These are phyloP conservation scores for Puccinia novopanici DNA, from an alignment of 1,284 basidiomycete genomes.

Conservation along the genomic window DNA sequence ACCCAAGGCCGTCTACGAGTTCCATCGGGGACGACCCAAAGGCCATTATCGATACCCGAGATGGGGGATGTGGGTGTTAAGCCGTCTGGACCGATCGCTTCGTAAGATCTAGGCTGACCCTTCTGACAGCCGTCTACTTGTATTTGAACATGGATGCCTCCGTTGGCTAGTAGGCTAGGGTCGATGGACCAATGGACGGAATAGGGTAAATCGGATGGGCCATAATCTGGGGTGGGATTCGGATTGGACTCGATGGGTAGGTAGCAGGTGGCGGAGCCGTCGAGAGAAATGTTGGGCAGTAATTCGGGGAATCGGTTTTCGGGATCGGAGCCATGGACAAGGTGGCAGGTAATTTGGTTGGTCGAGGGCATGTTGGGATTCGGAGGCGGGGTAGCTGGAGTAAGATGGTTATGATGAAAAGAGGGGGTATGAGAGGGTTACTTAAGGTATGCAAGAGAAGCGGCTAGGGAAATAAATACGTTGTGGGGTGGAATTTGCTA, in stretches of 20 bases:
- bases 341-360: slow-evolving; percentile 31
- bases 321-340: slow-evolving; percentile 11
- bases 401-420: background rate
- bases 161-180: slow-evolving; percentile 20
- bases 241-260: slow-evolving; percentile 27
- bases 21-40: slow-evolving; percentile 50
- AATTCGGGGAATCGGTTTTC: slow-evolving; percentile 13
- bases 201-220: slow-evolving; percentile 28
- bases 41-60: slow-evolving; percentile 37
- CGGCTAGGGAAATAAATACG: too few relatives aligned
- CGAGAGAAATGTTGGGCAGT: slow-evolving; percentile 10
- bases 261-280: slow-evolving; percentile 17
- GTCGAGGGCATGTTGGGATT: slow-evolving; percentile 26
- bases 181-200: slow-evolving; percentile 46
- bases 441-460: too few relatives aligned
- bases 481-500: too few relatives aligned
- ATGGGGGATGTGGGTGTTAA: slow-evolving; percentile 20
- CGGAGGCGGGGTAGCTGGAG: background rate
- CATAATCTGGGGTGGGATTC: slow-evolving; percentile 11
- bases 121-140: slow-evolving; percentile 50
- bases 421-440: too few relatives aligned
- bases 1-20: slow-evolving; percentile 50
- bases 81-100: slow-evolving; percentile 25
- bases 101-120: slow-evolving; percentile 45
- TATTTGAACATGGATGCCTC: slow-evolving; percentile 46